Base-by-base conservation (phyloP, 2,329 filamentous ascomycete genomes). In the Paracoccidioides lutzii region DNA sequence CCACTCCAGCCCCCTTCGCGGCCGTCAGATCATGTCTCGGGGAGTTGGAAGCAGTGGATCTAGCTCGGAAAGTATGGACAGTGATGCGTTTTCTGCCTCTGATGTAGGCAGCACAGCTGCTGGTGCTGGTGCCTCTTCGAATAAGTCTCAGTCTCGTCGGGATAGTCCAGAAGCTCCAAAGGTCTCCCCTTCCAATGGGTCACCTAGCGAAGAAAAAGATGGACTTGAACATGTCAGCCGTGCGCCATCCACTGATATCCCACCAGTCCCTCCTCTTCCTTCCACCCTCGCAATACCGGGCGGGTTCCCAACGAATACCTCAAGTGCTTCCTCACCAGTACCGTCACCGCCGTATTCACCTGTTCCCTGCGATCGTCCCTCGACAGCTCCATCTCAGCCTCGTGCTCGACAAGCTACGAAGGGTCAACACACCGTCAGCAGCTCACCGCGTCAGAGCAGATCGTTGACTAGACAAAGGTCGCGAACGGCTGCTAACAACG, bases 211-310 rank as follows among this genome's bases (percentile, higher is more conserved):
- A 22, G 43, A 54, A n/a, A 8, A 57, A 53, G 38, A 57, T 30
- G 56, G 59, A 6, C 56, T 61, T 52, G 54, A 54, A 30, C 53
- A 54, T 33, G 57, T 55, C 51, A 41, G 53, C 53, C 42, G 58
- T 5, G 59, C 44, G 40, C 28, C 61, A 46, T 60, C 63, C 6
- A 62, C 69, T n/a, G 66, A 65, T 40, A 71, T 76, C n/a, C 73
- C 73, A 1, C 73, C 74, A 10, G 73, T 76, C 4, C 74, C 74
- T 10, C 74, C 74, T 22, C 68, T 75, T n/a, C 73, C 73, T 12
- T 62, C 66, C 0, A 66, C 66, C 4, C 63, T 76, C 38, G 64
- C 69, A 38, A 66, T 75, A 15, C 72, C 72, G 2, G 71, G 71
- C 32, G 69, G 70, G n/a, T 73, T 71, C 57, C 69, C 72, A 2